phyloP scores from a whole-genome alignment of 306 rosid species.

The Benincasa hispida region DNA sequence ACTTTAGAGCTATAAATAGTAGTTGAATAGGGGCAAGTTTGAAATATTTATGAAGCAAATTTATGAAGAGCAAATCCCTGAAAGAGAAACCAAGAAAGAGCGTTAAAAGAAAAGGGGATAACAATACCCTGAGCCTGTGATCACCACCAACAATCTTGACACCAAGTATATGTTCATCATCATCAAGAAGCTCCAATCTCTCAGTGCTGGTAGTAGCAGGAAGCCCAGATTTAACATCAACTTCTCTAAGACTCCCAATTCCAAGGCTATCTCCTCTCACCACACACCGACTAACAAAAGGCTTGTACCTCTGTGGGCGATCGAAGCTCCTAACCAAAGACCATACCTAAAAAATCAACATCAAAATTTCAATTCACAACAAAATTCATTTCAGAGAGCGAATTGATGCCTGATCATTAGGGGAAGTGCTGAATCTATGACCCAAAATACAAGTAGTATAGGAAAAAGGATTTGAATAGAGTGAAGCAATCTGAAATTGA shows the following conservation, averaged over 20 bases:
- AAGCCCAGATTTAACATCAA: slow-evolving; percentile 70
- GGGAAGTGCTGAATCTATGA: not conserved
- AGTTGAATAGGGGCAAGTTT: not conserved
- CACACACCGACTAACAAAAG: slow-evolving; percentile 56
- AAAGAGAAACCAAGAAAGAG: not conserved
- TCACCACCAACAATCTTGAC: slow-evolving; percentile 65
- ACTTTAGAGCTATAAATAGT: not conserved
- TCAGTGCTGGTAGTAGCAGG: slow-evolving; percentile 75
- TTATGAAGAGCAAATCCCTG: not conserved
- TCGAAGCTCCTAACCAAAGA: slow-evolving; percentile 70
- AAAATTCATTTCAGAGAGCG: not conserved
- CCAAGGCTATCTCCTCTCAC: slow-evolving; percentile 47
- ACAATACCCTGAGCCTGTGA: slow-evolving; percentile 51
- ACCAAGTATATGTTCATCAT: slow-evolving; percentile 61
- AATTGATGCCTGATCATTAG: too few species aligned
- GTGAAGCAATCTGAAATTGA: not conserved
- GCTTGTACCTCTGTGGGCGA: slow-evolving; percentile 63
- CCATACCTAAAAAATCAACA: slow-evolving; percentile 39
- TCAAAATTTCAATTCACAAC: not conserved
- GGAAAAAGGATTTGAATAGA: not conserved
- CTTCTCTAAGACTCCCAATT: slow-evolving; percentile 68
- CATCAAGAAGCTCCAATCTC: slow-evolving; percentile 62
- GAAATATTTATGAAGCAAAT: not conserved
- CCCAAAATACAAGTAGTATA: not conserved
- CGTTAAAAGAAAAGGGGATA: not conserved